These are phyloP conservation scores for Pleurostoma richardsiae DNA, from an alignment of 2,329 filamentous ascomycete species.

Conservation along the genomic window DNA sequence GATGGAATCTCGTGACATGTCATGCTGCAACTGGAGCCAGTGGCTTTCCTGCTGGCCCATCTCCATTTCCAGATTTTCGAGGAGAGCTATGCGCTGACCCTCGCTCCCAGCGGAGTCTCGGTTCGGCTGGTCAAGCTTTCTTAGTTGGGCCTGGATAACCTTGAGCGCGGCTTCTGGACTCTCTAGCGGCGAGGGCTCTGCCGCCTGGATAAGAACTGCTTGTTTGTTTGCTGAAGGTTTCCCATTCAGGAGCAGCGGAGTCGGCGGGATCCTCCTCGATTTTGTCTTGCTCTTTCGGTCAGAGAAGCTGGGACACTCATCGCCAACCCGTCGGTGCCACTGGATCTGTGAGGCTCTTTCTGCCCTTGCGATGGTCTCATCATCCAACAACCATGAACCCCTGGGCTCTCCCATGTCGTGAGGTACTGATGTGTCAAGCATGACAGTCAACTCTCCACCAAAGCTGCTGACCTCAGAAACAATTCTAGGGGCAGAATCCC, in stretches of 20 bases:
- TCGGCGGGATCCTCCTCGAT: conserved; percentile 48
- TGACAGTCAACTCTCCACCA: conserved; percentile 34
- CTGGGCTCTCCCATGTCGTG: conserved; percentile 13
- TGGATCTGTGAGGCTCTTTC: conserved; percentile 13
- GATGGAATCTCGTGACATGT: conserved; percentile 44
- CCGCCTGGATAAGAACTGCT: conserved; percentile 36
- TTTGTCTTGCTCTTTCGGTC: conserved; percentile 38
- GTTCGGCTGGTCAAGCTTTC: conserved; percentile 37
- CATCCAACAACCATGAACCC: conserved; percentile 20
- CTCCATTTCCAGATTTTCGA: conserved; percentile 57
- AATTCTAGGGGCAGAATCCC: conserved; percentile 16
- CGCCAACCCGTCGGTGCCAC: conserved; percentile 56
- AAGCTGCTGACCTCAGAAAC: conserved; percentile 9
- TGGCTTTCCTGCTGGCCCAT: conserved; percentile 55
- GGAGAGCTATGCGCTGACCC: conserved; percentile 38
- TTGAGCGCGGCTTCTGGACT: conserved; percentile 44
- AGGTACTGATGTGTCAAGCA: conserved; percentile 32
- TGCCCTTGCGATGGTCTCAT: conserved; percentile 12
- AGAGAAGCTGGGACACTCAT: conserved; percentile 55
- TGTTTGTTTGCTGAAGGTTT: conserved; percentile 29
- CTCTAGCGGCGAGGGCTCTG: conserved; percentile 48
- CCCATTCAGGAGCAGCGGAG: conserved; percentile 44
- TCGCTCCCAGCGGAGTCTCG: conserved; percentile 29
- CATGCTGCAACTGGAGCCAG: conserved; percentile 54
- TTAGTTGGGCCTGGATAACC: conserved; percentile 47